These are phyloP conservation scores for Fomitopsis palustris DNA, from an alignment of 1,284 basidiomycete species.

Conservation along the genomic window DNA sequence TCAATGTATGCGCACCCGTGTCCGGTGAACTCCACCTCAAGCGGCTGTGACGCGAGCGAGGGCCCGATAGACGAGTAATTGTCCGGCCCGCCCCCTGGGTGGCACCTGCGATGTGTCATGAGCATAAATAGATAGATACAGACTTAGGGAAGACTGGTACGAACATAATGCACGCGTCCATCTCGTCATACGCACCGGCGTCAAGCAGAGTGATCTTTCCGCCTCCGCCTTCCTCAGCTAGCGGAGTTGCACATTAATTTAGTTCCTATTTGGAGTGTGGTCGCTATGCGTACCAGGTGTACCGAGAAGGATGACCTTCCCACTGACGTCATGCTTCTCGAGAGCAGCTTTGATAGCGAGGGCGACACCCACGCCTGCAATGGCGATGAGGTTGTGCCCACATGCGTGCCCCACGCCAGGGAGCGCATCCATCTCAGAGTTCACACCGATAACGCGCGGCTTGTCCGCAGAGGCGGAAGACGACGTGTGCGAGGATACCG, in stretches of 20 bases:
- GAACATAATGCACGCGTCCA: slow-evolving; percentile 78
- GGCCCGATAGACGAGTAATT: slow-evolving; percentile 47
- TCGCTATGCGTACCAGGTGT: slow-evolving; percentile 62
- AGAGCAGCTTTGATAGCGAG: slow-evolving; percentile 69
- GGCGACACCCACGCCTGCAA: slow-evolving; percentile 73
- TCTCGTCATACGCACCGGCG: slow-evolving; percentile 68
- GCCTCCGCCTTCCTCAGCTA: slow-evolving; percentile 75
- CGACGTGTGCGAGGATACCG: slow-evolving; percentile 42
- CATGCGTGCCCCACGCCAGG: slow-evolving; percentile 70
- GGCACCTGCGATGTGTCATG: slow-evolving; percentile 45
- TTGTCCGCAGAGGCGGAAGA: background rate
- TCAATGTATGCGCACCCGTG: slow-evolving; percentile 44
- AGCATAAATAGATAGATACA: background rate
- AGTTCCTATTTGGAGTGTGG: too few species aligned
- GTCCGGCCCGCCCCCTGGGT: slow-evolving; percentile 51
- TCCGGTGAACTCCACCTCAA: slow-evolving; percentile 66
- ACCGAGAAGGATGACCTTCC: slow-evolving; percentile 74
- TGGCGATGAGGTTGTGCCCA: slow-evolving; percentile 84
- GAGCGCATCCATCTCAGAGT: slow-evolving; percentile 71
- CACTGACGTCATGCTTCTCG: slow-evolving; percentile 58
- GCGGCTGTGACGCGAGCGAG: slow-evolving; percentile 54
- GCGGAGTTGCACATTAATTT: too few species aligned
- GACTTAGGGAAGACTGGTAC: slow-evolving; percentile 13
- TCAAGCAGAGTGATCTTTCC: slow-evolving; percentile 77
- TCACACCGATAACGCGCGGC: slow-evolving; percentile 62